phyloP scores from a whole-genome alignment of 768 basidiomycete species.

The Termitomyces sp. region DNA sequence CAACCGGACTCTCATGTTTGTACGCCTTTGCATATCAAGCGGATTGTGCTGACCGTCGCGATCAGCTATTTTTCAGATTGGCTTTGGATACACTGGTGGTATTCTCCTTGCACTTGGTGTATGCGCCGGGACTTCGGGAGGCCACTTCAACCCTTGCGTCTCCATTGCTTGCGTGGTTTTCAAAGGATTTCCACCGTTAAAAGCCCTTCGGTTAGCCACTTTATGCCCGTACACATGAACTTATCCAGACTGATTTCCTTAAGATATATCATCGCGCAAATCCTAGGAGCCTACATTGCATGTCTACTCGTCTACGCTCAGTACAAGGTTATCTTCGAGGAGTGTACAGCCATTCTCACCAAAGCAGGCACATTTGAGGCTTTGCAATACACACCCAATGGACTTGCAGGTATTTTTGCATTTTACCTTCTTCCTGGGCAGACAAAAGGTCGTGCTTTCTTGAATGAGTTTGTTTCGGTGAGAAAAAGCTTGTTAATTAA shows the following conservation, averaged over 20 bases:
- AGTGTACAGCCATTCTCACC: conserved; percentile 24
- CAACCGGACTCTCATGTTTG: conserved; percentile 44
- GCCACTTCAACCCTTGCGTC: conserved; percentile 64
- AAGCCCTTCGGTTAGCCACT: conserved; percentile 38
- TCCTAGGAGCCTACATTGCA: conserved; percentile 61
- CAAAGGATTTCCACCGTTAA: conserved; percentile 47
- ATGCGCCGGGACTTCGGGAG: conserved; percentile 48
- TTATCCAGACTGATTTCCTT: not conserved
- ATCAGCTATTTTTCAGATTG: conserved; percentile 51
- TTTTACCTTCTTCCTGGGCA: conserved; percentile 41
- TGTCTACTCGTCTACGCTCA: conserved; percentile 56
- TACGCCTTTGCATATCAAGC: conserved; percentile 1
- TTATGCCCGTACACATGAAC: not conserved
- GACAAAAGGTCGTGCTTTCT: conserved; percentile 37
- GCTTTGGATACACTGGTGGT: conserved; percentile 52
- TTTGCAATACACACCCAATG: conserved; percentile 30
- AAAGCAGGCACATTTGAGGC: conserved; percentile 20
- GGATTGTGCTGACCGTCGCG: not conserved
- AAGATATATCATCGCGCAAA: conserved; percentile 64
- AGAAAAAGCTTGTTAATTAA: conserved; percentile 13
- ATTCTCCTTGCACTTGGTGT: conserved; percentile 53
- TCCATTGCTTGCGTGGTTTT: conserved; percentile 47
- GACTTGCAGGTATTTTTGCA: conserved; percentile 48
- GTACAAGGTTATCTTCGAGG: conserved; percentile 45
- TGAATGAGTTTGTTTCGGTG: conserved; percentile 55